Evolutionary conservation across 2,329 filamentous ascomycete species (phyloP).

Genomic region (Chaetomiaceae sp.): DNA sequence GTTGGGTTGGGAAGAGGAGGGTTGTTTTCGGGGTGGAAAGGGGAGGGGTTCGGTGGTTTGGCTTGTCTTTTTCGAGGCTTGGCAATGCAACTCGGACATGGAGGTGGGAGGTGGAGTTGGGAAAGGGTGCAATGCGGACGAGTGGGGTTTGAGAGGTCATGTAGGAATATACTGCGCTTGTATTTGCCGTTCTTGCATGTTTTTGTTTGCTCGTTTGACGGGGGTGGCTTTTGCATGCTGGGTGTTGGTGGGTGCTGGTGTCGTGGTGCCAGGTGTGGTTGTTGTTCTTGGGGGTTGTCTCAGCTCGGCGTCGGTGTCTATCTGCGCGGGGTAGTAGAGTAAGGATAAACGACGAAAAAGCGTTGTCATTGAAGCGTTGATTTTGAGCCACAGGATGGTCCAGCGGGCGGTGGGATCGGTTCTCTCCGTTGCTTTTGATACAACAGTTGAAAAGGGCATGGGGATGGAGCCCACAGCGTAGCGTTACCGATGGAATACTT

Average conservation of each 20-base stretch:
- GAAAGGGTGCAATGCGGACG: constrained; percentile 12
- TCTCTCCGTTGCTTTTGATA: no score
- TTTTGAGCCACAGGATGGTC: no score
- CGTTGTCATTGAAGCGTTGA: no score
- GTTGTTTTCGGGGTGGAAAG: background rate
- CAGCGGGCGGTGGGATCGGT: no score
- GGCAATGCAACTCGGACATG: background rate
- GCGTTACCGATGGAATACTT: no score
- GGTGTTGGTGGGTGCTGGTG: background rate
- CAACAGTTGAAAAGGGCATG: no score
- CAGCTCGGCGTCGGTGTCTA: no score
- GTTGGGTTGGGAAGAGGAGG: background rate
- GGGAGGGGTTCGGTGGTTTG: background rate
- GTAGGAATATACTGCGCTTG: constrained; percentile 27
- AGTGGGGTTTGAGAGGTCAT: constrained; percentile 16
- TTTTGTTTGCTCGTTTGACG: background rate
- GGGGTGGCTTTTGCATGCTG: background rate
- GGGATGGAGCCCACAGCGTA: no score
- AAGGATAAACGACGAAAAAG: no score
- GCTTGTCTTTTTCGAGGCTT: background rate
- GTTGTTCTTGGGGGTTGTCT: no score
- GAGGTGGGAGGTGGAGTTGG: background rate
- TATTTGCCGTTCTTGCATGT: constrained; percentile 9
- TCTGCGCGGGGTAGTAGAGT: no score
- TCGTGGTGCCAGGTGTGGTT: background rate